Evolutionary conservation across 352 stramenopile genomes (phyloP), one percentile per base, ranked within the genome.

Genomic region (Globisporangium sylvaticum): DNA sequence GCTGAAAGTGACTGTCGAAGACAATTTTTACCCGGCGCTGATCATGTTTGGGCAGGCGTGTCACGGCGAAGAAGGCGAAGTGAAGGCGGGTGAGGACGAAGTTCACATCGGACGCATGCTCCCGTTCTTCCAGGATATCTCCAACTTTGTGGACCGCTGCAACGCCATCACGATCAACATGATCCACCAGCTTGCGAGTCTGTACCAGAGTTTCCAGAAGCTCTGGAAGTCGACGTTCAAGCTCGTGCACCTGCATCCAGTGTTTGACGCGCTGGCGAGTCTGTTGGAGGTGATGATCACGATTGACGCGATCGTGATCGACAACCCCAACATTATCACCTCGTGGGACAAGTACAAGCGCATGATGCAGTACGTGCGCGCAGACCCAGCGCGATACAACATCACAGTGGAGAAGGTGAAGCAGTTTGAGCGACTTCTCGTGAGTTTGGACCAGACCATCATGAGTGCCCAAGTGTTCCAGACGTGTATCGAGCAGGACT

Each of bases 291-390:
- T 96, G 37, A 91, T 97, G 76, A 92, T 96, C 61, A 95, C 89
- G 9, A 85, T 97, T 31, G 91, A 97, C 66, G 75, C 78, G n/a
- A 92, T 96, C 56, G 85, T 97, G 32, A 75, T 94, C 18, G 81
- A 96, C 55, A 97, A 97, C 65, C 87, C 89, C 15, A 85, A 86
- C 52, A 94, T 97, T 56, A 71, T 89, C 50, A 88, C 75, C 22
- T 83, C 89, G 14, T 97, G 91, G 91, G 87, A 94, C 68, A 93
- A 90, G 58, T 97, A 96, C 75, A 97, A 97, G 73, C 84, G 84
- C 62, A 95, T 97, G 87, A 93, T 97, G 85, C 84, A 95, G 66
- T 95, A 91, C 55, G 83, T 94, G 22, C 84, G 89, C n/a, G 81
- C 86, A 3, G 89, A 97, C 42, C 89, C 89, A 15, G 70, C 78